phyloP scores from a whole-genome alignment of 2,329 filamentous ascomycete species.

The Alternaria atra region DNA sequence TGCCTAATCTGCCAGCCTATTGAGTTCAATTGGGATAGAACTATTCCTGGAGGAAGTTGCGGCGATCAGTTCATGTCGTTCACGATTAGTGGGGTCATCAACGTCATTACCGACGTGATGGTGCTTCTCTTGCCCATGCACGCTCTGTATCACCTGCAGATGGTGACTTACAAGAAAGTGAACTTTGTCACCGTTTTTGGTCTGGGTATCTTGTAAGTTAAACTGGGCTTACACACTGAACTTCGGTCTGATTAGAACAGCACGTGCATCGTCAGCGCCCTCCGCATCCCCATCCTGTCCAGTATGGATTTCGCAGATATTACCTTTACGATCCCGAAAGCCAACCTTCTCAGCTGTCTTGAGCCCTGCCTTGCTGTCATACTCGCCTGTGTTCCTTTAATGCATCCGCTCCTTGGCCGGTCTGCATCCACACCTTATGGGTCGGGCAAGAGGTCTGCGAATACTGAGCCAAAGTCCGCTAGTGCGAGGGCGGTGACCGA shows the following conservation, averaged over 20 bases:
- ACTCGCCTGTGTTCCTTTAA: neutral
- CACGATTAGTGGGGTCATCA: conserved; percentile 1
- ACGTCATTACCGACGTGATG: neutral
- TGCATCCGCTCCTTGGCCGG: conserved; percentile 1
- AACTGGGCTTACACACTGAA: neutral
- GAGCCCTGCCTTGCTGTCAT: conserved; percentile 3
- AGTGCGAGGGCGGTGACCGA: neutral
- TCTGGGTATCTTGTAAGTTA: neutral
- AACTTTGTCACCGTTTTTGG: neutral
- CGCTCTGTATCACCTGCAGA: conserved; percentile 1
- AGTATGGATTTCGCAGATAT: conserved; percentile 4
- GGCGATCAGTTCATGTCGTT: conserved; percentile 1
- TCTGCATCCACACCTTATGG: neutral
- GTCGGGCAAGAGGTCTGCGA: neutral
- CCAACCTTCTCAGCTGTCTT: conserved; percentile 3
- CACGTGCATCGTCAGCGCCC: neutral
- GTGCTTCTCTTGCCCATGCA: conserved; percentile 6
- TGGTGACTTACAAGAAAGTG: conserved; percentile 4
- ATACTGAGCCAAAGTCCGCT: neutral
- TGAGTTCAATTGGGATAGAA: conserved; percentile 35
- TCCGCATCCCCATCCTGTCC: conserved; percentile 1
- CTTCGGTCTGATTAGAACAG: neutral
- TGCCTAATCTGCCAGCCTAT: conserved; percentile 6
- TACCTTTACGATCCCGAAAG: conserved; percentile 1
- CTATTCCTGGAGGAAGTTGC: conserved; percentile 28